Conservation (phyloP, 805 yeast genomes). For the Ogataea pignaliae region DNA sequence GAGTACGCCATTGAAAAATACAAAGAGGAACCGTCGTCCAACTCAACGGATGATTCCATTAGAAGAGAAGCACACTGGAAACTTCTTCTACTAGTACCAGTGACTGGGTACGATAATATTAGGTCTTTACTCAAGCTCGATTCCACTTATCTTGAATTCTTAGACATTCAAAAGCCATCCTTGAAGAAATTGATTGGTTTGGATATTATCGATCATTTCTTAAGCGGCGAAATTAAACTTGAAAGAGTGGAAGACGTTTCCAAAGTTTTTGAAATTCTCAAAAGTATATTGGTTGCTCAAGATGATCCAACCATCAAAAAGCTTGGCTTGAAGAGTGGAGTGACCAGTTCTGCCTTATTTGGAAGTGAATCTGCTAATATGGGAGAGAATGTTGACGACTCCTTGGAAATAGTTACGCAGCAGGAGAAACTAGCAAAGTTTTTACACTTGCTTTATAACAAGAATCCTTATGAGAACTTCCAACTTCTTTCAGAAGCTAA, state of each 20-base stretch:
- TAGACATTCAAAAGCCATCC: conserved; percentile 44
- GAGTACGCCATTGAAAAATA: conserved; percentile 44
- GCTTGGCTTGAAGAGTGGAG: conserved; percentile 31
- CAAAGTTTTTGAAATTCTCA: conserved; percentile 55
- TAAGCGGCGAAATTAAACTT: conserved; percentile 36
- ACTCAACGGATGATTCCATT: conserved; percentile 9
- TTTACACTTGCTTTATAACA: conserved; percentile 55
- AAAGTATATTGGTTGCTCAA: conserved; percentile 42
- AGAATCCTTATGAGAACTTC: conserved; percentile 42
- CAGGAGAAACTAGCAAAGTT: conserved; percentile 68
- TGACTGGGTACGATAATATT: conserved; percentile 38
- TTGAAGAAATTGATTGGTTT: conserved; percentile 56
- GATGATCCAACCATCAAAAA: conserved; percentile 31
- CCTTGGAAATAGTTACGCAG: conserved; percentile 35
- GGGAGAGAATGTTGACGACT: conserved; percentile 23
- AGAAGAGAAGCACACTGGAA: conserved; percentile 28
- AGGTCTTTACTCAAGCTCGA: conserved; percentile 34
- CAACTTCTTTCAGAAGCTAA: conserved; percentile 42
- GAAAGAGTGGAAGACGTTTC: conserved; percentile 46
- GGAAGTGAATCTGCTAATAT: conserved; percentile 20
- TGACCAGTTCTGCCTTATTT: conserved; percentile 19
- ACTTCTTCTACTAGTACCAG: conserved; percentile 45
- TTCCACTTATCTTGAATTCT: conserved; percentile 49
- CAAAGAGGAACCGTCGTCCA: conserved; percentile 22
- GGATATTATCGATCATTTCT: conserved; percentile 55